Base-by-base conservation (phyloP, 805 yeast genomes). In the Wickerhamomyces bovis region DNA sequence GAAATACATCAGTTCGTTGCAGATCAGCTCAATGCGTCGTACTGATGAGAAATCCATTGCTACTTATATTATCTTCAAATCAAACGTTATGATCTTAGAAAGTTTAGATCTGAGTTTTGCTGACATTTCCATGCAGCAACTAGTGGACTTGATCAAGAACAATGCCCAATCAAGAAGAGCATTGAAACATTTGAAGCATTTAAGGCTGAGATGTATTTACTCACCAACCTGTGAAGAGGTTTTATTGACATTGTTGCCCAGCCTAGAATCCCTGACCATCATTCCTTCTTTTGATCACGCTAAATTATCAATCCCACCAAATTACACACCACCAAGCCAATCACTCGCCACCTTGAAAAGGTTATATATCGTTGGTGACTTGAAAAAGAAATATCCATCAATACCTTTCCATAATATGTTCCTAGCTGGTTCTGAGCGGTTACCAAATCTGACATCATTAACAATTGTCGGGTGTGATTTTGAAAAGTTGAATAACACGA, bases 381-480 rank as follows among this genome's bases (percentile, higher is more conserved):
- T 45, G 6, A 53, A 51, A 12, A 49, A 47, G 28, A 49, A 42
- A 19, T 49, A 52, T n/a, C 53, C 52, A 10, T 39, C 45, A 0
- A 2, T 60, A 1, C 62, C 61, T 1, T 53, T 58, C 33, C 54
- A 47, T 3, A 45, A 48, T 15, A 44, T 60, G n/a, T 53, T 58
- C 41, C 47, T 52, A 3, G 23, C 39, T n/a, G 52, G 47, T 3
- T 39, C 45, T 1, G 12, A 36, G 1, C 42, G 35, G 2, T 33
- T 53, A 2, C 58, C 61, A 10, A 55, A 53, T 23, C 35, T 60
- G 12, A 13, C 30, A 19, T 38, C 51, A 0, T 35, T 60, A 15
- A 45, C 48, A 9, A 48, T 60, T 12, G 56, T 54, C 20, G 59
- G 62, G 1, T 57, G 53, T 44, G 55, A 57, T 35, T 53, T 59